phyloP scores from a whole-genome alignment of 345 rosid species.

The Erodium maritimum region DNA sequence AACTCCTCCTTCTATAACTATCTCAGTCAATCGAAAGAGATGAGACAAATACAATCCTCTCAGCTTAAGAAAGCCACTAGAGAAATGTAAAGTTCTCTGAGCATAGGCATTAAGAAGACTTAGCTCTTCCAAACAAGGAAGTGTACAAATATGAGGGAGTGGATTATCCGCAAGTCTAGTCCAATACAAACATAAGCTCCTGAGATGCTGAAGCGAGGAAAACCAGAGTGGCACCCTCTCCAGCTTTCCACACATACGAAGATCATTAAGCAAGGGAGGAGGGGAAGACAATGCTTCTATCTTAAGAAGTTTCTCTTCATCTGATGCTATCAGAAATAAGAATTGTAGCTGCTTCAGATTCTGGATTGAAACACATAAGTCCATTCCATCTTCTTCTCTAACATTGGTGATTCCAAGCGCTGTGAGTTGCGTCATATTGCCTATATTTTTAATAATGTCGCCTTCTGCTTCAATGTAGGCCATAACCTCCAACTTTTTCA shows the following conservation, averaged over 20 bases:
- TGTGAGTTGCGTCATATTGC: slow-evolving; percentile 24
- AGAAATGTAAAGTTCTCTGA: too few relatives aligned
- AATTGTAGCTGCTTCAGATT: slow-evolving; percentile 17
- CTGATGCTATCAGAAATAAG: slow-evolving; percentile 12
- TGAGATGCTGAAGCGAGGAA: slow-evolving; percentile 15
- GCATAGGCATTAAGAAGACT: too few relatives aligned
- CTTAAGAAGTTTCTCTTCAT: neutral
- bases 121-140: too few relatives aligned
- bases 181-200: slow-evolving; percentile 11
- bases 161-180: slow-evolving; percentile 8
- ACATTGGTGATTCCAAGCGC: slow-evolving; percentile 16
- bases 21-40: too few relatives aligned
- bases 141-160: too few relatives aligned
- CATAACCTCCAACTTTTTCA: slow-evolving; percentile 28
- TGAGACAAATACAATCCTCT: too few relatives aligned
- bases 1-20: too few relatives aligned
- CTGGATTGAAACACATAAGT: slow-evolving; percentile 16
- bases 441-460: slow-evolving; percentile 10
- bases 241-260: slow-evolving; percentile 19
- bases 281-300: slow-evolving; percentile 6
- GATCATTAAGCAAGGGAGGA: slow-evolving; percentile 18
- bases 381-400: slow-evolving; percentile 14
- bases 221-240: slow-evolving; percentile 5
- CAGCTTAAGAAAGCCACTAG: too few relatives aligned
- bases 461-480: slow-evolving; percentile 11